phyloP scores from a whole-genome alignment of 768 basidiomycete species.

The Gelatoporia subvermispora region DNA sequence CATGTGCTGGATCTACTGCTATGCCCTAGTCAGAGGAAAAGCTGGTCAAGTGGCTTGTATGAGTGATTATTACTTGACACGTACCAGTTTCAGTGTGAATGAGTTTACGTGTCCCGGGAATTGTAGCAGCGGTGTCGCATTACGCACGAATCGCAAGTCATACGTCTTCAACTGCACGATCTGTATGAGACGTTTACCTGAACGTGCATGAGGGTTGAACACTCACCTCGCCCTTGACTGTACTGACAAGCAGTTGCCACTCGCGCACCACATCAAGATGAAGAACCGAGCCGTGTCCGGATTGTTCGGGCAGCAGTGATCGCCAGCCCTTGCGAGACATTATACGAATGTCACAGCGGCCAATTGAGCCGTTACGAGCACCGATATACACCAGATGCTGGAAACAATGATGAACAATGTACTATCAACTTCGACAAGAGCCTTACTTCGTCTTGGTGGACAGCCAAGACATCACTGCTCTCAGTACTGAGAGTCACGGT shows the following conservation, averaged over 20 bases:
- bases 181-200: conserved; percentile 2
- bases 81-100: conserved; percentile 46
- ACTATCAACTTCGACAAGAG: too few relatives aligned
- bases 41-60: not conserved
- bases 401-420: not conserved
- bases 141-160: conserved; percentile 55
- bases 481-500: too few relatives aligned
- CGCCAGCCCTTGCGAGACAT: not conserved
- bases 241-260: conserved; percentile 49
- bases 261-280: conserved; percentile 47
- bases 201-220: not conserved
- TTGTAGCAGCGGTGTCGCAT: conserved; percentile 36
- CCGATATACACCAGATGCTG: conserved; percentile 14
- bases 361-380: conserved; percentile 10
- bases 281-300: conserved; percentile 40
- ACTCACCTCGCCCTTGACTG: conserved; percentile 58
- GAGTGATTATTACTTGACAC: conserved; percentile 14
- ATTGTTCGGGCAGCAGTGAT: not conserved
- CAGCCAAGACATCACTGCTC: conserved; percentile 2
- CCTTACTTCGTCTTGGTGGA: conserved; percentile 7
- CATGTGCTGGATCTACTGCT: conserved; percentile 47
- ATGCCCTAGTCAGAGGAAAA: conserved; percentile 44
- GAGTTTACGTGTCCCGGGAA: conserved; percentile 59
- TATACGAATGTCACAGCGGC: conserved; percentile 13
- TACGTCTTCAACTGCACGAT: conserved; percentile 47